Conservation (phyloP, 2,329 filamentous ascomycete species). For the Phaeophleospora eucalypticola region DNA sequence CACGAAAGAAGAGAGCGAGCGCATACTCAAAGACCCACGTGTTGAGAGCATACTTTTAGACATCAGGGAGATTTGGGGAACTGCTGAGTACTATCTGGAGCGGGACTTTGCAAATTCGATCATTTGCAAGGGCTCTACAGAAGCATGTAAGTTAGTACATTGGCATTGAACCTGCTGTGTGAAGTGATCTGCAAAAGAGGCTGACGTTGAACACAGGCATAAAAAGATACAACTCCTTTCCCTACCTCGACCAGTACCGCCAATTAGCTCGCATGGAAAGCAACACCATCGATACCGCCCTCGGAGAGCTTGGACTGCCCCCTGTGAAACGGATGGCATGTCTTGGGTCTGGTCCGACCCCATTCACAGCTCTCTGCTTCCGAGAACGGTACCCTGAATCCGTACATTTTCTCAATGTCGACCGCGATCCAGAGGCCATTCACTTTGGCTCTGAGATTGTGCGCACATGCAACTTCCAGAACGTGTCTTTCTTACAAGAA, state of each 20-base stretch:
- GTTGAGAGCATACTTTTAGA: neutral
- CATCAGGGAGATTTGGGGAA: constrained; percentile 2
- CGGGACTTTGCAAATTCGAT: constrained; percentile 4
- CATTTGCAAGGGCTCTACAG: neutral
- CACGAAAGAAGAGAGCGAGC: neutral
- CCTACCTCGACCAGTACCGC: constrained; percentile 9
- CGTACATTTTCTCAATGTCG: constrained; percentile 7
- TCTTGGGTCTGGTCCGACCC: constrained; percentile 4
- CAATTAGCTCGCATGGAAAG: constrained; percentile 8
- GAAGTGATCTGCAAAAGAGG: neutral
- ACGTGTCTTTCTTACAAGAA: constrained; percentile 1
- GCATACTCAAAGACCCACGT: constrained; percentile 3
- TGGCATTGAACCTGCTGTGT: neutral
- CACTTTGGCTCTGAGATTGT: neutral
- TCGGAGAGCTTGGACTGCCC: constrained; percentile 6
- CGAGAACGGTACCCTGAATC: constrained; percentile 3
- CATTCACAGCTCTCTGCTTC: constrained; percentile 8
- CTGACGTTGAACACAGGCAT: neutral
- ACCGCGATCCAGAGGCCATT: constrained; percentile 7
- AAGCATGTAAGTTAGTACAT: neutral
- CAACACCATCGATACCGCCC: constrained; percentile 7
- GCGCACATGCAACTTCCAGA: neutral
- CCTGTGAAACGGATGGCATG: constrained; percentile 4
- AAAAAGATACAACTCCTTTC: constrained; percentile 3
- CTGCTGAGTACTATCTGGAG: constrained; percentile 4